Base-by-base conservation (phyloP, 768 basidiomycete genomes). In the Pisolithus orientalis region DNA sequence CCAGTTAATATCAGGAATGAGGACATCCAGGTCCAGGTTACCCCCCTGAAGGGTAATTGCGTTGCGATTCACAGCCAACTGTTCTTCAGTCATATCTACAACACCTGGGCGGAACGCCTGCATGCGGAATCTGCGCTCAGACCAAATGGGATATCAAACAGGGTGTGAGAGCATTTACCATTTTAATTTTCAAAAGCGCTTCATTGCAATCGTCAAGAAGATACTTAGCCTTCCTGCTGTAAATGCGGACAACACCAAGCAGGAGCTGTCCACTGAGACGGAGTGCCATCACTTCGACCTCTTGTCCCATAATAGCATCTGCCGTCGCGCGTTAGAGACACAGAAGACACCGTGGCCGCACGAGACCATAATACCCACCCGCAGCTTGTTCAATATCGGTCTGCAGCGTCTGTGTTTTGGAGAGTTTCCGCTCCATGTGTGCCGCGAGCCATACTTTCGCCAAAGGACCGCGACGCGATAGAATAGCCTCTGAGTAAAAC, bases 371-470 rank as follows among this genome's bases (percentile, higher is more conserved):
- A 3, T 34, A 52, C 60, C 58, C 59, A 86, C 91, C 90, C 59
- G 95, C 92, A 50, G 90, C 89, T 66, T 97, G 84, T 58, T 88
- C 92, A 49, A 99, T 96, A 69, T 96, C 91, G 0, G 94, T 94
- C 64, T 94, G 90, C 2, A 96, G 73, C 1, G 95, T 93, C 68
- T 95, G 92, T 27, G 87, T 84, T 71, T 98, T 99, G 60, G 90
- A 93, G 62, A 99, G 84, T 75, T 97, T 97, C 63, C 92, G 84
- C 71, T 97, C 94, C 85, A 95, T 94, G 77, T 97, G 95, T 1
- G 96, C 95, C 39, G 95, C 94, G 50, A 99, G 86, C 96, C 96
- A 99, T 76, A 99, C 93, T 74, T 87, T 91, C 34, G 93, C 95
- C 38, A 99, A 76, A 4, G 95, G 91, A 42, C 95, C 94, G 51